Evolutionary conservation across 805 yeast species (phyloP), one percentile per base, ranked within the genome.

Genomic region (Yarrowia sp.): DNA sequence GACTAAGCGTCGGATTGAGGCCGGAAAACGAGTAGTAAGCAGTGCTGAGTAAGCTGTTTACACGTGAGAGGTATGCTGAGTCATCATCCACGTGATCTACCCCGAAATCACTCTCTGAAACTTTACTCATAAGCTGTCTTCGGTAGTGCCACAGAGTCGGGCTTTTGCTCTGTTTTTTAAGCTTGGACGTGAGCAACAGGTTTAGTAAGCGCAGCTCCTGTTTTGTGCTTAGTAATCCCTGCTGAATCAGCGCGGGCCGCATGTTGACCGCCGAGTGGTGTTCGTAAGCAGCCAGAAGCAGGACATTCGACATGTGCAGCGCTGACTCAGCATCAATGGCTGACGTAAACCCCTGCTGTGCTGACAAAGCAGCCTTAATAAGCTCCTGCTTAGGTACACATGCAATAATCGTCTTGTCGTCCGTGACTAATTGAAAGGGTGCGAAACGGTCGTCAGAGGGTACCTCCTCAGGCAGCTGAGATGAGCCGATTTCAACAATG

Each of bases 141-240:
- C 80, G 72, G 63, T 78, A 78, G 51, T 71, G 68, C 81, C 81
- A 78, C 31, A 78, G 68, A 67, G 73, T 66, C 9, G 81, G 77
- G 64, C 77, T 72, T 64, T 78, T 78, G 32, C 76, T 71, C 57
- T 77, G 80, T 61, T 74, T 75, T 33, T 68, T 68, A 32, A 75
- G 67, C 17, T 75, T 76, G 8, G 80, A 77, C 11, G 67, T 28
- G 33, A 75, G 70, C 18, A 76, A 65, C 15, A 74, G 63, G 17
- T 69, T 69, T 9, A 70, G 68, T 11, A 72, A 10, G 38, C 69
- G 68, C 62, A 74, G 67, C 32, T 76, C 78, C 1, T 41, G 67
- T 3, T 5, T 6, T 8, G 36, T 11, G 13, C 33, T n/a, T 10
- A 60, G 65, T 6, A 14, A 18, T 13, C 66, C 36, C 5, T 22